Base-by-base conservation (phyloP, 192 early-diverging fungal genomes). In the Rhizoclosmatium sp. region DNA sequence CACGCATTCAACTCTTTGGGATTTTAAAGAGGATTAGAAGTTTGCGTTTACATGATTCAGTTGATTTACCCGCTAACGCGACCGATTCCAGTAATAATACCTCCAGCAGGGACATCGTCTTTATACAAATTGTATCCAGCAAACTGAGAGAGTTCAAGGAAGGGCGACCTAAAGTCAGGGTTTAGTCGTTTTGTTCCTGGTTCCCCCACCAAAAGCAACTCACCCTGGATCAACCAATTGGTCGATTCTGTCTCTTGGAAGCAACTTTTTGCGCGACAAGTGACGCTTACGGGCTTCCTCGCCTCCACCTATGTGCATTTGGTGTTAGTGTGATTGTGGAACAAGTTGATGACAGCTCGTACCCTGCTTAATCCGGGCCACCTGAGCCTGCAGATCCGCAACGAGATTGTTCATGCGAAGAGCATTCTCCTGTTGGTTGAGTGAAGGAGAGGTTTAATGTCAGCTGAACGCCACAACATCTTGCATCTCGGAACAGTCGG, bases 1-100 rank as follows among this genome's bases (percentile, higher is more conserved):
- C 90, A 99, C 93, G 86, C 97, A 98, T 84, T 97, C 95, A 39
- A 95, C 88, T 23, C 92, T 93, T 77, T 66, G 56, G 56, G 9
- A 48, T 54, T 39, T 65, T 65, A 39, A 31, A 4, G 4, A 23
- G 21, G 78, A 31, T 49, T 47, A 23, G 70, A 78, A 62, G 59
- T 2, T 76, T 79, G 14, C 9, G 61, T 41, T 19, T 78, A 67
- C 65, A 77, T 73, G 39, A 60, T 47, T 41, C 31, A 31, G 31
- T 31, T 31, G 31, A 31, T 80, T 76, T 86, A 93, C 92, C 95
- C 96, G 85, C 89, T 91, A 40, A 99, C 92, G 12, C 95, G 89
- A 42, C 97, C 97, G 82, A 99, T 95, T 54, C 97, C 97, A n/a
- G 97, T 95, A 71, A 99, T 95, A 47, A 99, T 87, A 47, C 96